Base-by-base conservation (phyloP, 371 early-diverging fungal genomes). In the Syncephalis plumigaleata region DNA sequence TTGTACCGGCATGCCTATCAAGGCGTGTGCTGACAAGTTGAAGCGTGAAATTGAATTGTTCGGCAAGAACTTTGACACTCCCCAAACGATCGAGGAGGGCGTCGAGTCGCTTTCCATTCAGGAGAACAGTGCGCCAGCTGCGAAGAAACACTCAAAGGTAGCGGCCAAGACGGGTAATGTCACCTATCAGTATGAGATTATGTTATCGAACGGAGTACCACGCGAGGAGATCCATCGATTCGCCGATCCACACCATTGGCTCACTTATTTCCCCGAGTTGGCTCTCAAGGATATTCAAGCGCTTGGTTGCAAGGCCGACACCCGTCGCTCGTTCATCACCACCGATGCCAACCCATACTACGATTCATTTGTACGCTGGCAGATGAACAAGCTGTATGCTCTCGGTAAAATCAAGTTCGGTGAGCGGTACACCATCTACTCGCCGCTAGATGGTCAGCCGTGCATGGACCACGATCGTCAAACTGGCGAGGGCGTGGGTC, bases 1-100 rank as follows among this genome's bases (percentile, higher is more conserved):
- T 63, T 89, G 88, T 55, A 99, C 99, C 3, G 99, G 99, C 49
- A 99, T 99, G 99, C 99, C 99, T 37, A 99, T 99, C 68, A 93
- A 95, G 70, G 96, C 98, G 18, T 88, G 93, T 54, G 98, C 99
- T 27, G 95, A 99, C 66, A 98, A 98, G 73, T 71, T 99, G 50
- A 71, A 73, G 45, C 84, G 87, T 36, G 99, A 99, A 71, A 71
- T 99, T 37, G 84, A 79, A 55, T 68, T 84, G 73, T 95, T 92
- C 70, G 98, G 98, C 46, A 66, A 71, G 50, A 66, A 87, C 51
- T 93, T 87, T 67, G 74, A 73, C 45, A 53, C 72, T 31, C 81
- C 69, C 20, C 52, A 64, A 11, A 4, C 31, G 11, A 4, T 31
- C 11, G 31, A 31, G 11, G 31, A 31, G 31, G 31, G 7, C 11